Conservation (phyloP, 768 basidiomycete genomes). For the Leucocoprinus sp. region DNA sequence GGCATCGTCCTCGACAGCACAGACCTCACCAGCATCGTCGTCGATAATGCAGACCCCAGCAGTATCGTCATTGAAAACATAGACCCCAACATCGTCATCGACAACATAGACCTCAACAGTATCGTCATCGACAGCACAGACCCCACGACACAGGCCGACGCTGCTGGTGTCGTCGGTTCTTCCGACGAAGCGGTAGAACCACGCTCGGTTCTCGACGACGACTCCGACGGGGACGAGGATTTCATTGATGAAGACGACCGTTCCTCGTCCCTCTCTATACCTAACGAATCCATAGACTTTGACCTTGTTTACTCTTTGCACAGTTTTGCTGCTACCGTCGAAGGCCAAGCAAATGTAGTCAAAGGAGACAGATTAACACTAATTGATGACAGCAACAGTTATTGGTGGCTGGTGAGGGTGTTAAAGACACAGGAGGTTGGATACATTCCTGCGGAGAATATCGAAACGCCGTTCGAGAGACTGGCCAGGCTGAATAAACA, state of each 20-base stretch:
- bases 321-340: conserved; percentile 95
- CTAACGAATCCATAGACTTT: conserved; percentile 90
- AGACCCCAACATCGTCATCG: too few relatives aligned
- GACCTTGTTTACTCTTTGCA: conserved; percentile 90
- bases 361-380: conserved; percentile 95
- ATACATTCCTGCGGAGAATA: conserved; percentile 98
- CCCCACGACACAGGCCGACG: conserved; percentile 7
- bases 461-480: conserved; percentile 96
- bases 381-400: conserved; percentile 98
- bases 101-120: too few relatives aligned
- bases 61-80: too few relatives aligned
- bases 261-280: conserved; percentile 78
- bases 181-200: conserved; percentile 60
- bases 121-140: too few relatives aligned
- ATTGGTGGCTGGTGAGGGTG: conserved; percentile 99
- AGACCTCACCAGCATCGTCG: too few relatives aligned
- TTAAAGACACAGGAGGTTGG: conserved; percentile 98
- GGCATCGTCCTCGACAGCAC: too few relatives aligned
- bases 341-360: conserved; percentile 97
- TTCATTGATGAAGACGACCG: conserved; percentile 68
- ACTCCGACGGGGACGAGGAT: conserved; percentile 70
- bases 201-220: conserved; percentile 81
- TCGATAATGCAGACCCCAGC: too few relatives aligned
- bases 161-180: conserved; percentile 12
- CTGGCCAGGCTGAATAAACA: conserved; percentile 95